Conservation (phyloP, 2,329 filamentous ascomycete species). For the Dendrostoma leiphaemia region DNA sequence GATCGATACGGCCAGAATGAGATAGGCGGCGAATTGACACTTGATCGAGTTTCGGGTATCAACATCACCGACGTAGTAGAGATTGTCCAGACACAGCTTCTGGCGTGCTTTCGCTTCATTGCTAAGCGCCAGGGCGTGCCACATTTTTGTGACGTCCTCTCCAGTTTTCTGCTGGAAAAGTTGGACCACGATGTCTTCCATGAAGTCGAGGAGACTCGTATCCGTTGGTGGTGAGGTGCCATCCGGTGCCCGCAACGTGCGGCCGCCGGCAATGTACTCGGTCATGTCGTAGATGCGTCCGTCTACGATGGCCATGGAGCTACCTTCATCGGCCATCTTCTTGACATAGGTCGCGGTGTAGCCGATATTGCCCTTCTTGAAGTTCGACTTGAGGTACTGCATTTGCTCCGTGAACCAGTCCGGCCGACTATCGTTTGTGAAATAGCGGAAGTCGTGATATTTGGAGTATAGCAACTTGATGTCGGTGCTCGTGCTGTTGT, state of each 20-base stretch:
- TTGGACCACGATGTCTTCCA: conserved; percentile 70
- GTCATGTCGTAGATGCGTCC: conserved; percentile 86
- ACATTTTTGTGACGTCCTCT: conserved; percentile 78
- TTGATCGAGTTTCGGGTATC: conserved; percentile 85
- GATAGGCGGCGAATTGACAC: conserved; percentile 86
- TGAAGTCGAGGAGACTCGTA: conserved; percentile 68
- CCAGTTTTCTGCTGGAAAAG: conserved; percentile 78
- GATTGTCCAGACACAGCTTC: conserved; percentile 82
- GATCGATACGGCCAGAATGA: conserved; percentile 81
- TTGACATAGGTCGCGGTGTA: conserved; percentile 77
- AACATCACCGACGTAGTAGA: conserved; percentile 90
- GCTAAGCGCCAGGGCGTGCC: conserved; percentile 67
- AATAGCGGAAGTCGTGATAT: conserved; percentile 92
- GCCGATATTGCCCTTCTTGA: conserved; percentile 83
- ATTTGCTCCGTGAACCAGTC: conserved; percentile 95
- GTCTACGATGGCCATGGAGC: conserved; percentile 76
- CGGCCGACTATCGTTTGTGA: conserved; percentile 74
- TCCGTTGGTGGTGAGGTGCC: conserved; percentile 46
- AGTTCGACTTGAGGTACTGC: conserved; percentile 71
- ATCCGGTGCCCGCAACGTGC: conserved; percentile 55
- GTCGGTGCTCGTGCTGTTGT: conserved; percentile 70
- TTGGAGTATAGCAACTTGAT: conserved; percentile 67
- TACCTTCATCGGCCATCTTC: conserved; percentile 61
- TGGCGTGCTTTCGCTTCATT: conserved; percentile 60
- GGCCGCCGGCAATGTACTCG: conserved; percentile 74